Percentiles rank a stretch among this genome's conserved stretches.
These are phyloP conservation scores for Fusarium cicatricum DNA, from an alignment of 2,329 filamentous ascomycete species.

Conservation along the genomic window DNA sequence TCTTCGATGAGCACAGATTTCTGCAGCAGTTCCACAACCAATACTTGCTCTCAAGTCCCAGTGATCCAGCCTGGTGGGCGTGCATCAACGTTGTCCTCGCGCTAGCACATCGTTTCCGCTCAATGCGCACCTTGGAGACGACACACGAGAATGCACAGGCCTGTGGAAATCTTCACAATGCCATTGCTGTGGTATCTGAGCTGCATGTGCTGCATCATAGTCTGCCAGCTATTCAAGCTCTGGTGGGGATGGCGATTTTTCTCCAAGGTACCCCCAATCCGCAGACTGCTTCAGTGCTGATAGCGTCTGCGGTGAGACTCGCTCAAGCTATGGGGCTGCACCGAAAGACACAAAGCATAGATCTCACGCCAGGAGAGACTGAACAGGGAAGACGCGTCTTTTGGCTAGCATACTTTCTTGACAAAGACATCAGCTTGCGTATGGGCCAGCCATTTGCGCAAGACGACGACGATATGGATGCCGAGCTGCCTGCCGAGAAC, in stretches of 20 bases:
- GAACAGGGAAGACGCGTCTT: constrained; percentile 36
- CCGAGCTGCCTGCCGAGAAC: constrained; percentile 27
- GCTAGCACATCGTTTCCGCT: constrained; percentile 33
- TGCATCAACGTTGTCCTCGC: constrained; percentile 38
- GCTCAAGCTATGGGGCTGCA: constrained; percentile 38
- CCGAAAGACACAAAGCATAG: constrained; percentile 5
- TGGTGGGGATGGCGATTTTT: constrained; percentile 36
- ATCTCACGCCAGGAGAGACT: constrained; percentile 15
- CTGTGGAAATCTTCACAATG: constrained; percentile 31
- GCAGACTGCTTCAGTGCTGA: constrained; percentile 29
- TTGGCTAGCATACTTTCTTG: constrained; percentile 37
- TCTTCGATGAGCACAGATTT: constrained; percentile 33
- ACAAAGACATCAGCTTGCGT: constrained; percentile 40
- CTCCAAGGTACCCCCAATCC: constrained; percentile 38
- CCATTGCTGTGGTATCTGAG: constrained; percentile 31
- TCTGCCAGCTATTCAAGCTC: constrained; percentile 35
- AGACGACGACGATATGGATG: constrained; percentile 43
- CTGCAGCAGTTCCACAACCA: constrained; percentile 19
- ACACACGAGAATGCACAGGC: constrained; percentile 22
- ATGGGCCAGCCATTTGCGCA: constrained; percentile 35
- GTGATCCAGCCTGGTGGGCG: constrained; percentile 35
- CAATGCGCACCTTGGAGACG: constrained; percentile 27
- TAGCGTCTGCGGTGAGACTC: constrained; percentile 33
- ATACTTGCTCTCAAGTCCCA: constrained; percentile 15
- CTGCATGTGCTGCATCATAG: constrained; percentile 23